A percentile compares a stretch with the other conserved stretches of the same genome.
These are phyloP conservation scores for Austroboletus eburneus DNA, from an alignment of 768 basidiomycete species.

Conservation along the genomic window DNA sequence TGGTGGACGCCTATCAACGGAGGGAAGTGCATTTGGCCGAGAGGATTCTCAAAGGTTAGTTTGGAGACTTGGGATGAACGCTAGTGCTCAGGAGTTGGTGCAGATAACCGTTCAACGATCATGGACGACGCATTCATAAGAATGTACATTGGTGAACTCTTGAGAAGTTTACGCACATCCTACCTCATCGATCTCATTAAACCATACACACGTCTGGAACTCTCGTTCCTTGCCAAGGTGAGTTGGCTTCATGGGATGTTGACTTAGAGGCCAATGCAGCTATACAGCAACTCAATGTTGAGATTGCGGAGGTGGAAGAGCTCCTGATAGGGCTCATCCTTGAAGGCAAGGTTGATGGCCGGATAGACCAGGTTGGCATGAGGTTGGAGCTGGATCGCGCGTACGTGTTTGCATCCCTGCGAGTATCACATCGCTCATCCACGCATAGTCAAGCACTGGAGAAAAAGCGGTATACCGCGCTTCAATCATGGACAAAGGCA, in stretches of 20 bases:
- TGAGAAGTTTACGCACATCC: constrained; percentile 90
- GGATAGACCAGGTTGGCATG: constrained; percentile 96
- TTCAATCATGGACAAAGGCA: constrained; percentile 81
- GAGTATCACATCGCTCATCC: constrained; percentile 1
- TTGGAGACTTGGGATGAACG: background rate
- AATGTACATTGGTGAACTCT: constrained; percentile 92
- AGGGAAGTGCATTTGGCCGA: constrained; percentile 97
- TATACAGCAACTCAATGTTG: constrained; percentile 90
- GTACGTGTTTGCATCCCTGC: constrained; percentile 35
- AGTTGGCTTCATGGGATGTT: constrained; percentile 6
- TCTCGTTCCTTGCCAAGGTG: constrained; percentile 90
- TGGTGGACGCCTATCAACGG: constrained; percentile 95
- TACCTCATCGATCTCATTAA: constrained; percentile 98
- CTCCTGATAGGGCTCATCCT: constrained; percentile 90
- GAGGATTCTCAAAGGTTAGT: constrained; percentile 82
- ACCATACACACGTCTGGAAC: constrained; percentile 92
- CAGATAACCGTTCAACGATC: constrained; percentile 92
- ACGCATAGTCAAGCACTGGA: constrained; percentile 75
- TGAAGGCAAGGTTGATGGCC: constrained; percentile 95
- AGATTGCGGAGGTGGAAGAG: constrained; percentile 87
- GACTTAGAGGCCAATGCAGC: background rate
- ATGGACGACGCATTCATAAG: constrained; percentile 96
- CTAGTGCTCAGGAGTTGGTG: constrained; percentile 1
- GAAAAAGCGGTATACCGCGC: constrained; percentile 77
- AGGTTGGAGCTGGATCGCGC: constrained; percentile 86